Evolutionary conservation across 495 filamentous ascomycete species (phyloP).

Genomic region (Daldinia grandis): DNA sequence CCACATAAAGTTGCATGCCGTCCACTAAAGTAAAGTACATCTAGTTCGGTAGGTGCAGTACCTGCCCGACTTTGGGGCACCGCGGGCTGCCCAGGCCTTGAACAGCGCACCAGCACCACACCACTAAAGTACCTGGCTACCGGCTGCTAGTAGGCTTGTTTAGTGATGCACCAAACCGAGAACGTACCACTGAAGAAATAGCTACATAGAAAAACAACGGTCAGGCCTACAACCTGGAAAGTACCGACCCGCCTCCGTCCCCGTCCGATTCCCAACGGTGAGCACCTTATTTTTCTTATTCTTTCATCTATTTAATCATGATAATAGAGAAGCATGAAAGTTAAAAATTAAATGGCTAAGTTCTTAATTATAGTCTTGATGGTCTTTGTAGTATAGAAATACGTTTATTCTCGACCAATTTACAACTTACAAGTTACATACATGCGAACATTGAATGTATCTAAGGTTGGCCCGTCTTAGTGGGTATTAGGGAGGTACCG

Average conservation of each 20-base stretch:
- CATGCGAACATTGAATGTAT: too few species aligned
- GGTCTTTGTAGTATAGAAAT: neutral
- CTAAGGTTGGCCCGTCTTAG: neutral
- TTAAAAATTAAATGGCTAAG: neutral
- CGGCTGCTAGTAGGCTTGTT: slow-evolving; percentile 33
- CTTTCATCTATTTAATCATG: neutral
- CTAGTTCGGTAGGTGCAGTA: slow-evolving; percentile 9
- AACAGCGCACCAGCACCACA: slow-evolving; percentile 30
- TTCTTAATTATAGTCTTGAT: neutral
- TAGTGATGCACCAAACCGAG: slow-evolving; percentile 41
- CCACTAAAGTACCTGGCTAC: slow-evolving; percentile 26
- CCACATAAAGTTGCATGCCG: slow-evolving; percentile 44
- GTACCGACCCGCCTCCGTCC: slow-evolving; percentile 7
- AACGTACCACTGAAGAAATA: slow-evolving; percentile 34
- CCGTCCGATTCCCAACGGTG: neutral
- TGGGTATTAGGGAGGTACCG: slow-evolving; percentile 3
- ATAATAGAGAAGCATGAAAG: neutral
- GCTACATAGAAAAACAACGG: slow-evolving; percentile 17
- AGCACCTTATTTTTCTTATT: neutral
- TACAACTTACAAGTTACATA: too few species aligned
- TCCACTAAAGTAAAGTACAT: slow-evolving; percentile 27
- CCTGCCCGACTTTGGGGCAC: slow-evolving; percentile 20
- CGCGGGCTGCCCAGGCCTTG: slow-evolving; percentile 19
- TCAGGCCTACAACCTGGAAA: neutral
- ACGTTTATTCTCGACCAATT: neutral